Percentiles rank a stretch among this genome's conserved stretches.
Evolutionary conservation across 2,329 filamentous ascomycete species (phyloP).

Genomic region (Trichothecium roseum): DNA sequence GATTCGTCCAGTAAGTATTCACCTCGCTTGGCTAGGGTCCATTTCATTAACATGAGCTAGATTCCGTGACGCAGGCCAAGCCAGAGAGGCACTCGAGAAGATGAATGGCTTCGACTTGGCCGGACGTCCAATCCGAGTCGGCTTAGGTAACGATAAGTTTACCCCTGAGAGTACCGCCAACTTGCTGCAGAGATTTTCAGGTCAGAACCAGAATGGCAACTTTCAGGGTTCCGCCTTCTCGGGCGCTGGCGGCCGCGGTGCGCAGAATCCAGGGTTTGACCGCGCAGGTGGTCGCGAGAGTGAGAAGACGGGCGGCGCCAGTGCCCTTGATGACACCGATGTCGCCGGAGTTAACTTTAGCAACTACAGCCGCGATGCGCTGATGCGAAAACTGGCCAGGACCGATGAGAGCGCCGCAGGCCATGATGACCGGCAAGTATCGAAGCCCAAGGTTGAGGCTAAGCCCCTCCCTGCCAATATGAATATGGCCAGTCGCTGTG

Average conservation of each 20-base stretch:
- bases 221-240: conserved; percentile 90
- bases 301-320: conserved; percentile 84
- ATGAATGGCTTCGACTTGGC: conserved; percentile 99
- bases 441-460: conserved; percentile 68
- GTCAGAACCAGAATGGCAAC: conserved; percentile 51
- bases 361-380: conserved; percentile 95
- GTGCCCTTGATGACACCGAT: conserved; percentile 93
- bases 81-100: conserved; percentile 90
- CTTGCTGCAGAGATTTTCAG: conserved; percentile 83
- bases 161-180: conserved; percentile 93
- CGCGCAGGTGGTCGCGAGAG: conserved; percentile 80
- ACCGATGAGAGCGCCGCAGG: conserved; percentile 68
- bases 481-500: conserved; percentile 86
- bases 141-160: conserved; percentile 99
- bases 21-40: not conserved
- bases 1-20: conserved; percentile 85
- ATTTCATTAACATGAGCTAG: conserved; percentile 38
- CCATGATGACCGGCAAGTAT: conserved; percentile 59
- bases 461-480: conserved; percentile 77
- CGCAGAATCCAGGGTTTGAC: conserved; percentile 66
- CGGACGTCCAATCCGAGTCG: conserved; percentile 93
- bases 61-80: conserved; percentile 81
- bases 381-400: conserved; percentile 97
- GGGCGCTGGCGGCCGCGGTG: conserved; percentile 78
- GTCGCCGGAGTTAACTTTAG: conserved; percentile 98